These are phyloP conservation scores for Micractinium sp. DNA, from an alignment of 139 green algal species.

Conservation along the genomic window DNA sequence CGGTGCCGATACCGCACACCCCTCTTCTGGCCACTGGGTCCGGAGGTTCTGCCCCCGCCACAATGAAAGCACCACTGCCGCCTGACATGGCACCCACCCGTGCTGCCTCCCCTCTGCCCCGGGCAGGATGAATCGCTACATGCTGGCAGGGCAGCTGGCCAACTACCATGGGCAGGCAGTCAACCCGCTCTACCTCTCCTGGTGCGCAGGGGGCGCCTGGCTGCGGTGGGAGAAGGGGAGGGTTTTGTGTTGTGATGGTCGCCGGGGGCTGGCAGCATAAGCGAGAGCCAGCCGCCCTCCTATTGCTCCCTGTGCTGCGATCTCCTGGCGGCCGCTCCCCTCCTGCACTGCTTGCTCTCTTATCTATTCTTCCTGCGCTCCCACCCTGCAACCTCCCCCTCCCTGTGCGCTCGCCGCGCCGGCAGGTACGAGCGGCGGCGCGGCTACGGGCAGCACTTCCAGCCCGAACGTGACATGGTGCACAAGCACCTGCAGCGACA, in stretches of 20 bases:
- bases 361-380: not conserved
- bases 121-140: slow-evolving; percentile 42
- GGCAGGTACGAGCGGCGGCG: slow-evolving; percentile 55
- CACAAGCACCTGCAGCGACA: slow-evolving; percentile 40
- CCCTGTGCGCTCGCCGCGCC: not conserved
- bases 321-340: not conserved
- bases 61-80: too few species aligned
- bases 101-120: too few species aligned
- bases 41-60: too few species aligned
- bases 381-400: not conserved
- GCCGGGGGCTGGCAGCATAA: not conserved
- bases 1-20: too few species aligned
- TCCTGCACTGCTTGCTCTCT: not conserved
- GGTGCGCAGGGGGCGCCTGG: not conserved
- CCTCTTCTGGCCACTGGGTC: too few species aligned
- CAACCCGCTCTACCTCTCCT: slow-evolving; percentile 67
- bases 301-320: not conserved
- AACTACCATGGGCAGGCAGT: slow-evolving; percentile 67
- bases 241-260: not conserved
- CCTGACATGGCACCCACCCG: too few species aligned
- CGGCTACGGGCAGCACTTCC: slow-evolving; percentile 44
- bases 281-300: too few species aligned
- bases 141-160: slow-evolving; percentile 25
- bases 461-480: slow-evolving; percentile 44
- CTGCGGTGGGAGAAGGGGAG: not conserved